These are phyloP conservation scores for Cokeromyces recurvatus DNA, from an alignment of 371 early-diverging fungal species.

Conservation along the genomic window DNA sequence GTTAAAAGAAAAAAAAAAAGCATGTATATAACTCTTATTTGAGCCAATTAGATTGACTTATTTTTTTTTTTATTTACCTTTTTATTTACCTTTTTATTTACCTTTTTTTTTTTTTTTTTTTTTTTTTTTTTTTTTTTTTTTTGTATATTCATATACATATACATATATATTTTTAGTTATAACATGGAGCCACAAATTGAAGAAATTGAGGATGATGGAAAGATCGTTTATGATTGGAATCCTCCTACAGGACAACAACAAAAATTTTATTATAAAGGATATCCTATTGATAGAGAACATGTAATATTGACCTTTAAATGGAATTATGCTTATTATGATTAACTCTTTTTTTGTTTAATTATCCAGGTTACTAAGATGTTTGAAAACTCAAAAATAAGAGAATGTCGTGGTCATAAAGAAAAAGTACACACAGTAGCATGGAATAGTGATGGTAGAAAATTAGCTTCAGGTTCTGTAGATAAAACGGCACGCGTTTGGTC, in stretches of 20 bases:
- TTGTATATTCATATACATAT: too few species aligned
- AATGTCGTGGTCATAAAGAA: constrained; percentile 55
- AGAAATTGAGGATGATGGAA: constrained; percentile 16
- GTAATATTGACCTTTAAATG: too few species aligned
- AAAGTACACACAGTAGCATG: constrained; percentile 65
- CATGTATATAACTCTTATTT: too few species aligned
- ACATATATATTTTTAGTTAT: too few species aligned
- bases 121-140: too few species aligned
- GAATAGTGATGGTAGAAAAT: constrained; percentile 60
- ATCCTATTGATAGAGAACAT: constrained; percentile 22
- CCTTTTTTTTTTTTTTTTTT: too few species aligned
- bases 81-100: too few species aligned
- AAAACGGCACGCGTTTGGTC: constrained; percentile 68
- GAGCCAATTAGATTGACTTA: too few species aligned
- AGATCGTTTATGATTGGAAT: constrained; percentile 38
- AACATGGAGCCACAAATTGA: too few species aligned
- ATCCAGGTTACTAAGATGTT: constrained; percentile 35
- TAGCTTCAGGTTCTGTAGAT: constrained; percentile 68
- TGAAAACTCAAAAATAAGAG: constrained; percentile 32
- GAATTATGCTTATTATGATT: neutral
- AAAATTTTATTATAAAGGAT: constrained; percentile 27
- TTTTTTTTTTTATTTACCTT: too few species aligned
- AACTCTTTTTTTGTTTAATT: too few species aligned
- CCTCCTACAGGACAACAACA: constrained; percentile 31
- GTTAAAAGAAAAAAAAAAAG: too few species aligned